phyloP scores from a whole-genome alignment of 176 grass and related monocot species.

The Musa beccarii region DNA sequence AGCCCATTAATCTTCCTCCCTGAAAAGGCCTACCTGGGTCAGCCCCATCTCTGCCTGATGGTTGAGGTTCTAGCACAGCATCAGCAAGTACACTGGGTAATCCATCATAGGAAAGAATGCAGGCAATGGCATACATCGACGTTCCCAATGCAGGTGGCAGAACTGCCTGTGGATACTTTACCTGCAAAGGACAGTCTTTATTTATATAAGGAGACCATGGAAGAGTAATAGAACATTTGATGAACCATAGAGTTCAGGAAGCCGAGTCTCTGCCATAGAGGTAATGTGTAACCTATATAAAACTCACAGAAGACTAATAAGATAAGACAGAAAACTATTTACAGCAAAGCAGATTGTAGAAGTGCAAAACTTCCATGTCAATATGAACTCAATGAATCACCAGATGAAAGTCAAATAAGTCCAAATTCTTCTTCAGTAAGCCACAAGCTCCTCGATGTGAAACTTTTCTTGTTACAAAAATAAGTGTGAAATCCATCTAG shows the following conservation, averaged over 20 bases:
- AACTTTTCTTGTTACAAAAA: too few relatives aligned
- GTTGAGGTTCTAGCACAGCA: not conserved
- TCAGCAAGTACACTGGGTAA: slow-evolving; percentile 40
- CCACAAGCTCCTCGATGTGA: too few relatives aligned
- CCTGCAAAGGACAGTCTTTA: slow-evolving; percentile 33
- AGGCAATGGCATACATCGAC: slow-evolving; percentile 67
- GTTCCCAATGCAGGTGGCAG: slow-evolving; percentile 64
- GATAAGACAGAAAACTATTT: too few relatives aligned
- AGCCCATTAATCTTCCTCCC: slow-evolving; percentile 31
- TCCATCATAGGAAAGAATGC: slow-evolving; percentile 69
- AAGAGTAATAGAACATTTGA: not conserved
- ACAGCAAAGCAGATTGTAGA: too few relatives aligned
- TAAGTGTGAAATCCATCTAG: too few relatives aligned
- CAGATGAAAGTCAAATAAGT: too few relatives aligned
- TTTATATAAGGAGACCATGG: slow-evolving; percentile 13
- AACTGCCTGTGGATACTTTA: slow-evolving; percentile 60
- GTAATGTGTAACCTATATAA: too few relatives aligned
- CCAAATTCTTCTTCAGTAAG: too few relatives aligned
- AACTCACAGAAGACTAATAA: too few relatives aligned
- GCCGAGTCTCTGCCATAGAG: too few relatives aligned
- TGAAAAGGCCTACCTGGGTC: slow-evolving; percentile 19
- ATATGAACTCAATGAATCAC: too few relatives aligned
- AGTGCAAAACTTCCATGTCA: too few relatives aligned
- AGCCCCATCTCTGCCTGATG: slow-evolving; percentile 8
- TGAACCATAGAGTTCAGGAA: not conserved